Evolutionary conservation across 352 stramenopile species (phyloP).

Genomic region (Thraustochytrium striatum): DNA sequence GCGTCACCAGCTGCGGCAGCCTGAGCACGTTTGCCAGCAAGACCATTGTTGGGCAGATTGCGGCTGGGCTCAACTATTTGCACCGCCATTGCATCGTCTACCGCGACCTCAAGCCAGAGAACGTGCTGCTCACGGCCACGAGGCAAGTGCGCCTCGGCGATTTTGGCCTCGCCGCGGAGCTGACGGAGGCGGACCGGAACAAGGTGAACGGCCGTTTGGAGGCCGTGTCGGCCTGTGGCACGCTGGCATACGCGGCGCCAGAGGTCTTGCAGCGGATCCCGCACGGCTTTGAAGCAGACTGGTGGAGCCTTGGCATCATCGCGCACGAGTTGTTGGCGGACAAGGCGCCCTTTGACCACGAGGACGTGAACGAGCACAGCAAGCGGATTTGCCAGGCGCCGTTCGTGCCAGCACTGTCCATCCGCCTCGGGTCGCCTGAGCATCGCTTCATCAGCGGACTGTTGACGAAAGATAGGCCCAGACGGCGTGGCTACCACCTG

Average conservation of each 20-base stretch:
- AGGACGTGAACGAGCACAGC: slow-evolving; percentile 77
- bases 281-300: slow-evolving; percentile 34
- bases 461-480: no score
- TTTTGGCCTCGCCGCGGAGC: slow-evolving; percentile 89
- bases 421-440: no score
- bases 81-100: slow-evolving; percentile 81
- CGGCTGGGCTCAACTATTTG: slow-evolving; percentile 75
- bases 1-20: background rate
- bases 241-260: slow-evolving; percentile 13
- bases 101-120: slow-evolving; percentile 59
- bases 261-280: slow-evolving; percentile 18
- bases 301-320: slow-evolving; percentile 30
- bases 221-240: background rate
- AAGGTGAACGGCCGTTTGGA: background rate
- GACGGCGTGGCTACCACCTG: no score
- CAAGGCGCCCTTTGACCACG: slow-evolving; percentile 48
- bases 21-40: background rate
- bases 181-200: slow-evolving; percentile 60
- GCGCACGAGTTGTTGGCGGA: slow-evolving; percentile 4
- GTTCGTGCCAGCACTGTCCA: no score
- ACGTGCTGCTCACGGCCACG: slow-evolving; percentile 56
- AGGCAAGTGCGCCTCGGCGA: slow-evolving; percentile 58
- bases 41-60: slow-evolving; percentile 63
- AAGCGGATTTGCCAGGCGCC: no score
- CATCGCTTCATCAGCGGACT: no score